These are phyloP conservation scores for Priceomyces haplophilus DNA, from an alignment of 805 yeast species.

Conservation along the genomic window DNA sequence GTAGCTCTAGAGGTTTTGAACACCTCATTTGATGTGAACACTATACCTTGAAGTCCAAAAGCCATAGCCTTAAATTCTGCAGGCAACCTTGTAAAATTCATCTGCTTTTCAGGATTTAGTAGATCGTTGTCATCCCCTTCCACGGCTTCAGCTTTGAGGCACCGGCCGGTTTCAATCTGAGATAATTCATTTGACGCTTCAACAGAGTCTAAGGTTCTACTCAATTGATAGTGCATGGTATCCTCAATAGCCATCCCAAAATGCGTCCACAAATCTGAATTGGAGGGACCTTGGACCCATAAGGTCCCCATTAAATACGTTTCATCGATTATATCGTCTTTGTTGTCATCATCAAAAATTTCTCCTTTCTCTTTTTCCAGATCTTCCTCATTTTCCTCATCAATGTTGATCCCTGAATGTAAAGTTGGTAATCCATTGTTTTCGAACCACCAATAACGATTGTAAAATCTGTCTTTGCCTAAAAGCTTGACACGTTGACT, in stretches of 20 bases:
- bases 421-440: constrained; percentile 70
- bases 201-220: too few species aligned
- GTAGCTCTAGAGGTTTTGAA: constrained; percentile 4
- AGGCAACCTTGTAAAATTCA: constrained; percentile 25
- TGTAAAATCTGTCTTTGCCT: constrained; percentile 81
- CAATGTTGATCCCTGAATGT: constrained; percentile 36
- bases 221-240: constrained; percentile 4
- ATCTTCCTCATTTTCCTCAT: constrained; percentile 42
- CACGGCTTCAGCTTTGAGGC: too few species aligned
- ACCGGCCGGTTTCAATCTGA: too few species aligned
- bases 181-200: too few species aligned
- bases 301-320: constrained; percentile 76
- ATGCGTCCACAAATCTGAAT: constrained; percentile 38
- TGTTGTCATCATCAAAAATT: constrained; percentile 36
- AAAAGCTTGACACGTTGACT: constrained; percentile 70
- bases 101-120: constrained; percentile 12
- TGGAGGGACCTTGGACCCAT: constrained; percentile 89
- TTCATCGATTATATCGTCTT: constrained; percentile 47
- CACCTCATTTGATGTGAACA: constrained; percentile 22
- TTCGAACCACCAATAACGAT: constrained; percentile 96
- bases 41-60: constrained; percentile 24
- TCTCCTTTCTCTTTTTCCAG: constrained; percentile 18
- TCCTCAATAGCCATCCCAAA: constrained; percentile 8
- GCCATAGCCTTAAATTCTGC: constrained; percentile 21
- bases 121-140: constrained; percentile 17